Percentiles rank a stretch among this genome's conserved stretches.
phyloP scores from a whole-genome alignment of 1,139 yeast genomes.

The Starmera stellimalicola region DNA sequence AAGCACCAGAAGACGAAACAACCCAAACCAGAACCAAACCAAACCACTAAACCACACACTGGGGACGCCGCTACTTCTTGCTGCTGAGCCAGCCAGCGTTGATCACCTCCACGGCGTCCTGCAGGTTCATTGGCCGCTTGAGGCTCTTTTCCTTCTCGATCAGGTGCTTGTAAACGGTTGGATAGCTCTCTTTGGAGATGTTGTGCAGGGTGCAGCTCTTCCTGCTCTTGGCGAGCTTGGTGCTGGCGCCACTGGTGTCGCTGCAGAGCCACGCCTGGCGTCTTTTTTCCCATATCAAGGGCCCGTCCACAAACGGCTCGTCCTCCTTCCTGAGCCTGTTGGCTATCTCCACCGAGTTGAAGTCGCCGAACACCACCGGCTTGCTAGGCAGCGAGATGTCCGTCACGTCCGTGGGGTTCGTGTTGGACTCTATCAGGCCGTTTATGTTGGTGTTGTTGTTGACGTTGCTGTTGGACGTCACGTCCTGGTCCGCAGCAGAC shows the following conservation, averaged over 20 bases:
- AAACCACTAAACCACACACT: too few species aligned
- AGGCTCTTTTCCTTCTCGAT: conserved; percentile 50
- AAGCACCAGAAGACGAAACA: too few species aligned
- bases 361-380: conserved; percentile 18
- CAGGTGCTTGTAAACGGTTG: conserved; percentile 45
- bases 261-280: conserved; percentile 47
- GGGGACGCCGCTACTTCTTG: conserved; percentile 55
- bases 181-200: conserved; percentile 35
- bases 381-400: not conserved
- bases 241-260: conserved; percentile 6
- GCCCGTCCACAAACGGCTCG: conserved; percentile 33
- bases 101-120: conserved; percentile 49
- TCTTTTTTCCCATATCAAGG: conserved; percentile 49
- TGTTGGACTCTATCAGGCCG: conserved; percentile 1
- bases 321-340: conserved; percentile 18
- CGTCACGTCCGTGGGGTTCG: conserved; percentile 1
- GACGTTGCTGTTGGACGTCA: not conserved
- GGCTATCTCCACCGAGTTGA: conserved; percentile 23
- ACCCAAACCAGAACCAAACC: too few species aligned
- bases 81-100: conserved; percentile 65
- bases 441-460: conserved; percentile 2
- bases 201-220: not conserved
- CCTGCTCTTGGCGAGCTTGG: not conserved
- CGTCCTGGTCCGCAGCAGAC: not conserved
- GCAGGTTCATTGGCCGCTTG: conserved; percentile 48